Evolutionary conservation across 495 filamentous ascomycete species (phyloP), one percentile per base, ranked within the genome.

Genomic region (Penicillium bialowiezense): DNA sequence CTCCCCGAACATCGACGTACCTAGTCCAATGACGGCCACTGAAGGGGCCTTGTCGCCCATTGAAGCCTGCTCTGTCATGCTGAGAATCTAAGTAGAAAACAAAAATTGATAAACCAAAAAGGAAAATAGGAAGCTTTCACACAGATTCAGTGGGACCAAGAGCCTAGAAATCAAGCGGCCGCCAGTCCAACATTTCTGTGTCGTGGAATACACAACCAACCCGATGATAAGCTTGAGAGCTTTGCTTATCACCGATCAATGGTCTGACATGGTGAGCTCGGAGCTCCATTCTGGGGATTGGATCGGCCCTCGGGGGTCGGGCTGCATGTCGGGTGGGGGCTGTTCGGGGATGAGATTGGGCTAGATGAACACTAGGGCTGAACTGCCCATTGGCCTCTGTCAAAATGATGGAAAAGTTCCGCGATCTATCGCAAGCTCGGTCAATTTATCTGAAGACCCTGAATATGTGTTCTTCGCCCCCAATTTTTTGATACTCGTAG

Each of bases 261-360:
- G 34, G 34, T 3, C 15, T 37, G 34, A 37, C 34, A 18, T 26
- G 34, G 7, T 37, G 5, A 10, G 18, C 15, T 37, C 34, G 34
- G 34, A 1, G n/a, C 34, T 17, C 34, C 18, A 15, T 37, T 17
- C 7, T 18, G 34, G 34, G 34, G 34, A 14, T 37, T 17, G 18
- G 34, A 37, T 37, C 34, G 34, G 34, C 34, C 18, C 34, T 37
- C 34, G 34, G 34, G 34, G 34, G 34, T 37, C 34, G 34, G 34
- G 34, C 14, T 35, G 32, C 32, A 35, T 35, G 32, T 35, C 32
- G 32, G 32, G 32, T 2, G n/a, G n/a, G n/a, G 34, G 34, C 34
- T 37, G 34, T 37, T 37, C 34, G 34, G 34, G 34, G 34, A 18
- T 15, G 14, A 14, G n/a, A 5, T 18, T 37, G 34, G 34, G 34